A percentile compares a stretch with the other conserved stretches of the same genome.
These are phyloP conservation scores for Ceratocystis colombiana DNA, from an alignment of 2,329 filamentous ascomycete genomes.

Conservation along the genomic window DNA sequence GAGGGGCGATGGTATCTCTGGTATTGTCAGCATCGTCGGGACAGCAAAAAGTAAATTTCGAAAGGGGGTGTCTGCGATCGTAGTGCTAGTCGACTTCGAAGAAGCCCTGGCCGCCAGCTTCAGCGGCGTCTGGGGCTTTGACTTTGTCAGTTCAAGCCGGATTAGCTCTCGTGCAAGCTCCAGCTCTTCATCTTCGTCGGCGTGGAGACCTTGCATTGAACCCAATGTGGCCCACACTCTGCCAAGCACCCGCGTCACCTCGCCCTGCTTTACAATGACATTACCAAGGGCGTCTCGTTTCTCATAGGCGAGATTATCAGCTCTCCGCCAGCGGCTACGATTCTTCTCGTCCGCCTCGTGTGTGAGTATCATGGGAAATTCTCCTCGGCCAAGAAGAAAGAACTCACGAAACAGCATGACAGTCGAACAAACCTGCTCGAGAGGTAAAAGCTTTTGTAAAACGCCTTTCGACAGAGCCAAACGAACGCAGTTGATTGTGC, in stretches of 20 bases:
- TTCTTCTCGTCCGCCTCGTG: conserved; percentile 74
- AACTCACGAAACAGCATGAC: conserved; percentile 73
- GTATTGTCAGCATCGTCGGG: conserved; percentile 48
- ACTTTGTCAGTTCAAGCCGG: conserved; percentile 52
- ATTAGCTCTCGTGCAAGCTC: conserved; percentile 73
- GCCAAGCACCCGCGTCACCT: conserved; percentile 65
- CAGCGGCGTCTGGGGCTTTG: conserved; percentile 34
- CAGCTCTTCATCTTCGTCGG: conserved; percentile 71
- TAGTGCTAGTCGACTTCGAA: conserved; percentile 30
- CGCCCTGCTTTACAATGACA: conserved; percentile 71
- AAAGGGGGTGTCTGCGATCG: conserved; percentile 45
- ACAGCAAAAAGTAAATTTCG: conserved; percentile 66
- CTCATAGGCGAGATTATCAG: conserved; percentile 49
- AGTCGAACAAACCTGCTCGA: conserved; percentile 64
- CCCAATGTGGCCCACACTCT: conserved; percentile 71
- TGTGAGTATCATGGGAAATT: conserved; percentile 81
- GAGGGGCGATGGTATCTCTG: conserved; percentile 63
- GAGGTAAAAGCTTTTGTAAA: conserved; percentile 69
- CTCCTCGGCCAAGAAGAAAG: conserved; percentile 75
- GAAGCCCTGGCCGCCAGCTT: conserved; percentile 28
- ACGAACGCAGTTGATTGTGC: conserved; percentile 64
- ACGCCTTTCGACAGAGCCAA: conserved; percentile 74
- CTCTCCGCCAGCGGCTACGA: conserved; percentile 58
- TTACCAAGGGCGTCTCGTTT: conserved; percentile 47
- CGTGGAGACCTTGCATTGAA: conserved; percentile 57